These are phyloP conservation scores for Ascochyta lentis DNA, from an alignment of 2,329 filamentous ascomycete species.

Conservation along the genomic window DNA sequence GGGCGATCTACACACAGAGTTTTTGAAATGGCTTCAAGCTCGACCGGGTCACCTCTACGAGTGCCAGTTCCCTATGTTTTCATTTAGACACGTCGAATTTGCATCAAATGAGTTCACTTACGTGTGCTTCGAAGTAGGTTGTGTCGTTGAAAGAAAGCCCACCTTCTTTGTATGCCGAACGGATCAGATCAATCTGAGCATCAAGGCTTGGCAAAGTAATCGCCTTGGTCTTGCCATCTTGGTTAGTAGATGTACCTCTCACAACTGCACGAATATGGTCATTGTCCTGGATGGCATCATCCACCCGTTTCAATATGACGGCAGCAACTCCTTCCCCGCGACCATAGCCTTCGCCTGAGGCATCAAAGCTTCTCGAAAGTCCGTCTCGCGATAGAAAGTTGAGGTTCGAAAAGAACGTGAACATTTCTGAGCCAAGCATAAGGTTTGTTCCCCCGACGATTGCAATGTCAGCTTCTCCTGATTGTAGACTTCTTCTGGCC, in stretches of 20 bases:
- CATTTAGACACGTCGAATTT: constrained; percentile 19
- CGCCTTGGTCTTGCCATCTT: constrained; percentile 13
- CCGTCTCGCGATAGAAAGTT: constrained; percentile 22
- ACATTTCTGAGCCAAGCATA: constrained; percentile 29
- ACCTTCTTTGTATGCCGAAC: constrained; percentile 19
- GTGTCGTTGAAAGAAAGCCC: constrained; percentile 35
- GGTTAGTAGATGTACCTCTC: constrained; percentile 27
- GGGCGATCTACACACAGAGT: constrained; percentile 8
- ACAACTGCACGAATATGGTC: constrained; percentile 39
- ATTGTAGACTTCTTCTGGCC: constrained; percentile 29
- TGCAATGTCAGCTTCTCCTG: constrained; percentile 37
- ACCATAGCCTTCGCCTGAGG: constrained; percentile 34
- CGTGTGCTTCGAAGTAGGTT: constrained; percentile 50
- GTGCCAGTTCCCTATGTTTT: too few relatives aligned
- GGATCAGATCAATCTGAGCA: constrained; percentile 44
- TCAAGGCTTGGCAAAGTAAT: constrained; percentile 47
- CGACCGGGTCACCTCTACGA: background rate
- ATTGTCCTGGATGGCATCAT: constrained; percentile 30
- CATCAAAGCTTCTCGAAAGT: constrained; percentile 37
- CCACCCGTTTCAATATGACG: constrained; percentile 34
- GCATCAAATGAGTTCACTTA: constrained; percentile 61
- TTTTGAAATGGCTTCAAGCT: constrained; percentile 18
- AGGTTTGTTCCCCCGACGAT: constrained; percentile 50
- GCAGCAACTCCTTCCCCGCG: constrained; percentile 38
- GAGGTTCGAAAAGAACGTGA: too few relatives aligned